Conservation (phyloP, 148 eudicot genomes). For the Bassia scoparia region DNA sequence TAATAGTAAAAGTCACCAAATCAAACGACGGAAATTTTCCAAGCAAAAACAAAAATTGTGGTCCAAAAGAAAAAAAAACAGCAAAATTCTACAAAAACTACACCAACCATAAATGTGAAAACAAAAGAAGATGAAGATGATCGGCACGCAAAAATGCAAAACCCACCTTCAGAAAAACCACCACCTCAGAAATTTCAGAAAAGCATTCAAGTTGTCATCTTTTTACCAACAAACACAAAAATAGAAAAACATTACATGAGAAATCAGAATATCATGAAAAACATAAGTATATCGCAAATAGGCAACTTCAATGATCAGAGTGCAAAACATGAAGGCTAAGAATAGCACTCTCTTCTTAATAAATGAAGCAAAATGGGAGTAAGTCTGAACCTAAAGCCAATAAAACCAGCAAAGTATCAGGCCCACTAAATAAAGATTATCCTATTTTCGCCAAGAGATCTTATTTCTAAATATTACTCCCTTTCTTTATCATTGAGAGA, state of each 20-base stretch:
- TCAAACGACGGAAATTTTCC: background rate
- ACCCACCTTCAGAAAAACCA: constrained; percentile 10
- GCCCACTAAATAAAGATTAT: constrained; percentile 21
- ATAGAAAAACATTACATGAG: constrained; percentile 14
- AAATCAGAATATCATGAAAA: background rate
- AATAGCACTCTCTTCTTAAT: constrained; percentile 8
- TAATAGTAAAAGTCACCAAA: constrained; percentile 1
- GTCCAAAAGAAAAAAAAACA: constrained; percentile 17
- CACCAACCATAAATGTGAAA: constrained; percentile 10
- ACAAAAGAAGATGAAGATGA: too few species aligned
- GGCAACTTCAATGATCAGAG: background rate
- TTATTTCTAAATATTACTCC: constrained; percentile 1
- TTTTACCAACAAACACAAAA: too few species aligned
- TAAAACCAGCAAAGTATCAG: constrained; percentile 23
- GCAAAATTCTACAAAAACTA: background rate
- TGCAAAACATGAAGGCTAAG: background rate
- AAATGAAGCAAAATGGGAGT: constrained; percentile 23
- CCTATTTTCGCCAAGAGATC: constrained; percentile 53
- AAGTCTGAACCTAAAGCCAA: constrained; percentile 16
- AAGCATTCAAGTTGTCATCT: constrained; percentile 33
- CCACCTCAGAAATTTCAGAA: constrained; percentile 26
- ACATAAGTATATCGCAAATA: background rate
- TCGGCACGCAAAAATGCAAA: background rate
- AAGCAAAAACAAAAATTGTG: background rate
- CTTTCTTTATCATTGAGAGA: constrained; percentile 9